phyloP scores from a whole-genome alignment of 2,329 filamentous ascomycete species.

The Monosporascus sp. region DNA sequence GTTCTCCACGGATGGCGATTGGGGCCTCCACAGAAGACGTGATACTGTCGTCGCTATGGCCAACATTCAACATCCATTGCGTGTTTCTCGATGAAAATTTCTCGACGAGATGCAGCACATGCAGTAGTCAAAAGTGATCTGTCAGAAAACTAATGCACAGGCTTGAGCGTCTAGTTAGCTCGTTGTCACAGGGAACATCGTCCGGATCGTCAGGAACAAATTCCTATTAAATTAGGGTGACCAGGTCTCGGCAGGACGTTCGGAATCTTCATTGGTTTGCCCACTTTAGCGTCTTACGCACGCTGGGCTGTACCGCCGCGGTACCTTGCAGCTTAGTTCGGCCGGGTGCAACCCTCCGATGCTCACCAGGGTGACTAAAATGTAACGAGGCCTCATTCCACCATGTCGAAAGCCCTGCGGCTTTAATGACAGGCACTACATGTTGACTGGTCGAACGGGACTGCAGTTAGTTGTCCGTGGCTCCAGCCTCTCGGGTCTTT shows the following conservation, averaged over 20 bases:
- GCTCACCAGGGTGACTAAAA: background rate
- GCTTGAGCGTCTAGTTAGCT: no score
- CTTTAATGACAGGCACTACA: background rate
- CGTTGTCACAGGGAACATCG: no score
- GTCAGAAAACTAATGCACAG: no score
- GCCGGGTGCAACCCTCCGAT: background rate
- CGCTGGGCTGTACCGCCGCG: background rate
- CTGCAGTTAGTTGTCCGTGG: background rate
- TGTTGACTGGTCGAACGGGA: constrained; percentile 1
- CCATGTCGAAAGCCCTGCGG: no score
- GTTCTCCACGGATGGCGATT: background rate
- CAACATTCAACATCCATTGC: no score
- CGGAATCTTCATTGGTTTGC: background rate
- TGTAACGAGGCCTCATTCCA: background rate
- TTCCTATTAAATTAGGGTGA: no score
- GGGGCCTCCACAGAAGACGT: no score
- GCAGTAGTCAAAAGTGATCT: no score
- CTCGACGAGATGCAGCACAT: no score
- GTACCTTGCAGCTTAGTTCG: background rate
- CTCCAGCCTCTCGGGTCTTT: constrained; percentile 4
- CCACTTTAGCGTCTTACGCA: background rate
- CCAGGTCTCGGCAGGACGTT: background rate
- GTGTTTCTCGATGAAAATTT: no score
- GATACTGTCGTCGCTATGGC: no score
- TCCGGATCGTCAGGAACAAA: no score